phyloP scores from a whole-genome alignment of 176 grass and related monocot genomes.

The Ensete glaucum region DNA sequence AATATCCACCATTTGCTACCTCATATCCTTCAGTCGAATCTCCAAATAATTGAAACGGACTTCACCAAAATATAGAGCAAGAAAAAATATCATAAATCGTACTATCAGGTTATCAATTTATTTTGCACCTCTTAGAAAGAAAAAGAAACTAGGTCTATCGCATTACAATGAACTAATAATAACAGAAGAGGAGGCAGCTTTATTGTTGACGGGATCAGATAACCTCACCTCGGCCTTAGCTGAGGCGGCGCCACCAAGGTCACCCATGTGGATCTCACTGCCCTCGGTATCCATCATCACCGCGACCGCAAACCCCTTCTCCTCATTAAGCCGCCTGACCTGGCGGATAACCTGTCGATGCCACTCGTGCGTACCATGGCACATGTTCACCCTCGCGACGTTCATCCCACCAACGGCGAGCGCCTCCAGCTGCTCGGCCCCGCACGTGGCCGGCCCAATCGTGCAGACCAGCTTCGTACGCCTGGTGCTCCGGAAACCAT shows the following conservation, averaged over 20 bases:
- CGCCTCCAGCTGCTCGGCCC: constrained; percentile 62
- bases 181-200: too few species aligned
- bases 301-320: constrained; percentile 77
- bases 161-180: too few species aligned
- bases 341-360: constrained; percentile 56
- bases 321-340: constrained; percentile 76
- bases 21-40: too few species aligned
- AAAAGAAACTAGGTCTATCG: not conserved
- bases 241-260: constrained; percentile 64
- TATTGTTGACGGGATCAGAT: too few species aligned
- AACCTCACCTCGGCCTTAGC: constrained; percentile 73
- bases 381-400: constrained; percentile 85
- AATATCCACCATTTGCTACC: too few species aligned
- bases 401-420: constrained; percentile 90
- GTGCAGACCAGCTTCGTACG: constrained; percentile 97
- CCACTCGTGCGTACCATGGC: constrained; percentile 86
- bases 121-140: not conserved
- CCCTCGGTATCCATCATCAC: constrained; percentile 99
- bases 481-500: constrained; percentile 89
- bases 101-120: too few species aligned
- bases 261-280: constrained; percentile 96
- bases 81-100: too few species aligned
- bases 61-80: too few species aligned
- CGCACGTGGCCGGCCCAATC: constrained; percentile 78
- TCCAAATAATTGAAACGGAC: too few species aligned